These are phyloP conservation scores for Glycine soja DNA, from an alignment of 306 rosid species.

Conservation along the genomic window DNA sequence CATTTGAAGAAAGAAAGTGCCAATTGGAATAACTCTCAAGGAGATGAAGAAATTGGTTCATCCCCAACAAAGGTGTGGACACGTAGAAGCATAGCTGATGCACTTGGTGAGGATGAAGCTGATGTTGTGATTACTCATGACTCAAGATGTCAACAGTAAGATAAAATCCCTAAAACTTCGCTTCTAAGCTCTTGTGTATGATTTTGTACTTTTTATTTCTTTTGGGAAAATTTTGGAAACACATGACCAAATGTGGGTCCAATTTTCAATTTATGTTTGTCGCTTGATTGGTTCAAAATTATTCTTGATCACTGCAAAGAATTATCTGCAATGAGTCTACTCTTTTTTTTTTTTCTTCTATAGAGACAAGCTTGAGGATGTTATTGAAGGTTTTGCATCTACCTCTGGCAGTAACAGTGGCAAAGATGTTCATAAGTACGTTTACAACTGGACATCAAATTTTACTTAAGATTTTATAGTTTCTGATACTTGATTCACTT, in stretches of 20 bases:
- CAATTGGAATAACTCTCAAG: constrained; percentile 58
- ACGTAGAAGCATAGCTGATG: constrained; percentile 81
- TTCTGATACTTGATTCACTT: constrained; percentile 50
- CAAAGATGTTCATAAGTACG: constrained; percentile 55
- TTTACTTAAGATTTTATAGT: constrained; percentile 37
- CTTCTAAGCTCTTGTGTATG: constrained; percentile 22
- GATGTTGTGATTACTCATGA: constrained; percentile 79
- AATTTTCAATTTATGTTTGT: constrained; percentile 31
- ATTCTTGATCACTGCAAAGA: constrained; percentile 28
- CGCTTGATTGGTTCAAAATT: constrained; percentile 4
- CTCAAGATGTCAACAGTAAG: constrained; percentile 64
- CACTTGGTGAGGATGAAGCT: constrained; percentile 99
- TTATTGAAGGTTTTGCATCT: constrained; percentile 53
- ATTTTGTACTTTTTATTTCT: constrained; percentile 30
- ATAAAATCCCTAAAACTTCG: constrained; percentile 43
- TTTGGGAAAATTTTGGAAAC: not conserved
- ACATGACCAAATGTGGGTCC: constrained; percentile 24
- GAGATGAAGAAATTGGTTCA: constrained; percentile 59
- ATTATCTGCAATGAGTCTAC: not conserved
- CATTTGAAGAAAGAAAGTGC: constrained; percentile 65
- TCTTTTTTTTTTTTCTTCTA: constrained; percentile 38
- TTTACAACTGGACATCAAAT: constrained; percentile 32
- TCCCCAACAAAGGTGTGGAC: constrained; percentile 63
- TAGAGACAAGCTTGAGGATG: constrained; percentile 50
- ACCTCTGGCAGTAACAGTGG: constrained; percentile 50